Percentiles rank a stretch among this genome's conserved stretches.
These are phyloP conservation scores for Coemansia sp. DNA, from an alignment of 192 early-diverging fungal species.

Conservation along the genomic window DNA sequence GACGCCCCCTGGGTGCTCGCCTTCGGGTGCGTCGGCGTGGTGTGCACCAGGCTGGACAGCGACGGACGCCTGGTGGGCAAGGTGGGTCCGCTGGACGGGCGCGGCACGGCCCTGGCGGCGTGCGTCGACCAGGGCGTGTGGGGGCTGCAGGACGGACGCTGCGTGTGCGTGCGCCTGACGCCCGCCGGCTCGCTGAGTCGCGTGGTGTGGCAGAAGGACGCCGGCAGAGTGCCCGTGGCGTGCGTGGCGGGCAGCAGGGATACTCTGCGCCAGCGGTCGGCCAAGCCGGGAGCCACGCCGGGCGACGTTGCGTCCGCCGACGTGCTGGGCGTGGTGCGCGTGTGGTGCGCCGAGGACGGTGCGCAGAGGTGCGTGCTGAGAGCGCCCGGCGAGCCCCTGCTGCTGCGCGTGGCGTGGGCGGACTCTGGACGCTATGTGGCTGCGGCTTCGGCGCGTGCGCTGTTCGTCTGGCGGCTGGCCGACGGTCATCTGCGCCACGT, in stretches of 20 bases:
- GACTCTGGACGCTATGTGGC: constrained; percentile 20
- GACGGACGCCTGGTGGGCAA: constrained; percentile 21
- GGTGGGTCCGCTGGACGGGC: not conserved
- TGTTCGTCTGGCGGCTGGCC: constrained; percentile 34
- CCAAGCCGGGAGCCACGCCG: not conserved
- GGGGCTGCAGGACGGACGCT: constrained; percentile 23
- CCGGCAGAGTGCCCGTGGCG: constrained; percentile 7
- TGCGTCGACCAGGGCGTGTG: constrained; percentile 26
- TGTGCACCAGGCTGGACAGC: constrained; percentile 9
- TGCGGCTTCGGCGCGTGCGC: constrained; percentile 11
- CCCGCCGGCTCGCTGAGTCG: constrained; percentile 4
- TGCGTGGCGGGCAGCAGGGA: constrained; percentile 23
- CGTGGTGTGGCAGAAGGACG: not conserved
- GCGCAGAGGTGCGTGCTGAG: constrained; percentile 4
- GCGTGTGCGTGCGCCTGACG: constrained; percentile 18
- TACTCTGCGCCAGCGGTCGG: constrained; percentile 29
- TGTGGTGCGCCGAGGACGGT: constrained; percentile 27
- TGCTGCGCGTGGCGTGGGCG: constrained; percentile 31
- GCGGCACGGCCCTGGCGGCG: constrained; percentile 12
- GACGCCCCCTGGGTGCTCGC: constrained; percentile 34
- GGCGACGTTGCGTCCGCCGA: constrained; percentile 19
- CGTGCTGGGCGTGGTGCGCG: constrained; percentile 19
- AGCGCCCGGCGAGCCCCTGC: not conserved
- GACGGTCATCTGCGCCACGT: not conserved
- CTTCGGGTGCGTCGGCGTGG: constrained; percentile 6